Base-by-base conservation (phyloP, 2,329 filamentous ascomycete species). In the Juglanconis sp. region DNA sequence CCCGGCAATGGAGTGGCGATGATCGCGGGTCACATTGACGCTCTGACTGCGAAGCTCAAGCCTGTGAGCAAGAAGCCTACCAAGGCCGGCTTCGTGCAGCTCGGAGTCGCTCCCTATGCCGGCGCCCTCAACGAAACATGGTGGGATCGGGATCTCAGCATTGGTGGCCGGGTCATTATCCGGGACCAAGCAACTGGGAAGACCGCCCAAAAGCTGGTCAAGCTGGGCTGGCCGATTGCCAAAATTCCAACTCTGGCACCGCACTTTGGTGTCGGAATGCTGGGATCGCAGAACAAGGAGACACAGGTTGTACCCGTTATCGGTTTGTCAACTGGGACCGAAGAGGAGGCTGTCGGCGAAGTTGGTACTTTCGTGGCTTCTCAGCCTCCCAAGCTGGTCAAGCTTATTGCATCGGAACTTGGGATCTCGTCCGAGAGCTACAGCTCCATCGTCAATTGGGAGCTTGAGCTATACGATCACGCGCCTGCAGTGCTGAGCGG, bases 221-320 rank as follows among this genome's bases (percentile, higher is more conserved):
- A 96, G 78, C 81, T 98, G 54, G 91, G 89, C 72, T 97, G 93
- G 91, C 94, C 95, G 76, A 80, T 99, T 77, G 95, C 95, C 51
- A 86, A 90, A 63, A 90, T 98, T 62, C 92, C 95, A 6, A 96
- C 92, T 0, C 83, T 99, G 17, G 95, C 95, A 32, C 92, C 92
- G 60, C 95, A 99, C 75, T 98, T 99, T 69, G 95, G 95, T 56
- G 83, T 90, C 50, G 88, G 84, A 30, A 87, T 87, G 79, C 78
- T 84, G 71, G 86, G 86, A 53, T 73, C 76, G 59, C 82, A 85
- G 76, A 98, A 99, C 73, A 82, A 83, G 67, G 95, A 99, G 77
- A 98, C 94, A 0, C 88, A 98, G 71, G 92, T 95, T 77, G 92
- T 96, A 0, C 95, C 95, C 9, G 92, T 98, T 64, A 90, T 98